These are phyloP conservation scores for Phyllosticta capitalensis DNA, from an alignment of 2,329 filamentous ascomycete genomes.

Conservation along the genomic window DNA sequence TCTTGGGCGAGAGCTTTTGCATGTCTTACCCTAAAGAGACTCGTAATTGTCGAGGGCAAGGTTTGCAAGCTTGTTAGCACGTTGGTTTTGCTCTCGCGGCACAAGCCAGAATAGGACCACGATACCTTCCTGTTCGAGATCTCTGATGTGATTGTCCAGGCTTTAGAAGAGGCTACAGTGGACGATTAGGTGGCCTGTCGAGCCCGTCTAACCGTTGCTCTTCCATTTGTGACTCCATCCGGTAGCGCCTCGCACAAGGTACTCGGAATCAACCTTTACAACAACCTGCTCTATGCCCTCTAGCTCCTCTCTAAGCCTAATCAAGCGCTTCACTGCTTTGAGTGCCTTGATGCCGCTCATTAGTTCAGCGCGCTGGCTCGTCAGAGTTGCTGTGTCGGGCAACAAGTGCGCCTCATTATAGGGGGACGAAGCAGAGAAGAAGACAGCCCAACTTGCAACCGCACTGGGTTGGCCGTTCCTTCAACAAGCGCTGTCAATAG, in stretches of 20 bases:
- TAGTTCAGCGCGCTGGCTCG: conserved; percentile 1
- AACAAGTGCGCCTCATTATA: background rate
- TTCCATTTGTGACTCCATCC: background rate
- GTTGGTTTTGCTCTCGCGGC: background rate
- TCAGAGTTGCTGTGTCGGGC: background rate
- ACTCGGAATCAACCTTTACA: background rate
- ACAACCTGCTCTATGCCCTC: background rate
- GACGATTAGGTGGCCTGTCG: background rate
- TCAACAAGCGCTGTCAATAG: background rate
- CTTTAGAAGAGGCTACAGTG: conserved; percentile 1
- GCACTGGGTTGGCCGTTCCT: background rate
- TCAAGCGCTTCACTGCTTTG: background rate
- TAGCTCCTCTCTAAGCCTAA: background rate
- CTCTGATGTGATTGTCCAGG: background rate
- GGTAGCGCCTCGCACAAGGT: background rate
- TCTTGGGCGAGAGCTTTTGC: background rate
- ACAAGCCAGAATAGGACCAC: background rate
- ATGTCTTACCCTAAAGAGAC: no score
- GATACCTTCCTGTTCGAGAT: background rate
- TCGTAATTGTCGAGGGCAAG: background rate
- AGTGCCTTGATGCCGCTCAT: background rate
- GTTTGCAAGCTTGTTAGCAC: background rate
- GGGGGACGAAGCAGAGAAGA: background rate
- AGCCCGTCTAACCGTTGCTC: background rate
- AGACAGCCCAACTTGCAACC: background rate